Conservation (phyloP, 2,329 filamentous ascomycete species). For the Daldinia sp. region DNA sequence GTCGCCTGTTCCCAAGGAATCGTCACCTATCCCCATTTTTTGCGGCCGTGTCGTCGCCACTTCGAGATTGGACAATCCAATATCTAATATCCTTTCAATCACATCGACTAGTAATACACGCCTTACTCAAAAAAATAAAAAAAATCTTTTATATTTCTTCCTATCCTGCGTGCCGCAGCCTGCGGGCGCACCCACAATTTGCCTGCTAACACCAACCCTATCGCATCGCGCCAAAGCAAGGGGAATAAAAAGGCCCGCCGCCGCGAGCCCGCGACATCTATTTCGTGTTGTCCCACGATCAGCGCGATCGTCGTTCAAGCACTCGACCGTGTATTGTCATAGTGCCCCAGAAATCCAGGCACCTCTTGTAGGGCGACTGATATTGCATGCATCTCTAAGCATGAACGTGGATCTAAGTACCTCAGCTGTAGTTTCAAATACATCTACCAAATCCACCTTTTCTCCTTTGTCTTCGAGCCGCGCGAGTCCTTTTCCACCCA, state of each 20-base stretch:
- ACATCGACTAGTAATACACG: slow-evolving; percentile 33
- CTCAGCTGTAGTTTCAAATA: slow-evolving; percentile 37
- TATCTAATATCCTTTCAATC: slow-evolving; percentile 26
- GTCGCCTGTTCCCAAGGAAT: slow-evolving; percentile 36
- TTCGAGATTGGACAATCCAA: slow-evolving; percentile 35
- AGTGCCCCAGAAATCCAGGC: slow-evolving; percentile 32
- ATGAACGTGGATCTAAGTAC: slow-evolving; percentile 42
- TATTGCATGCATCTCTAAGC: slow-evolving; percentile 41
- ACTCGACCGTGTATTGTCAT: slow-evolving; percentile 26
- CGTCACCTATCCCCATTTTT: slow-evolving; percentile 44
- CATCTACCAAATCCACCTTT: slow-evolving; percentile 37
- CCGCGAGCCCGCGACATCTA: slow-evolving; percentile 32
- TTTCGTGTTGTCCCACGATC: slow-evolving; percentile 39
- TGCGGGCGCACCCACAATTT: slow-evolving; percentile 31
- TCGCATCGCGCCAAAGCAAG: slow-evolving; percentile 29
- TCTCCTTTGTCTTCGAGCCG: slow-evolving; percentile 41
- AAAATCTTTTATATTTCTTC: slow-evolving; percentile 12
- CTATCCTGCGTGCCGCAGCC: slow-evolving; percentile 27
- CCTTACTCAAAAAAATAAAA: slow-evolving; percentile 12
- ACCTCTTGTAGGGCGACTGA: slow-evolving; percentile 34
- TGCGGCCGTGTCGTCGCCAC: slow-evolving; percentile 41
- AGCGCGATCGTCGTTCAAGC: slow-evolving; percentile 44
- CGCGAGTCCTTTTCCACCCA: slow-evolving; percentile 35
- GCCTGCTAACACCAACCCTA: slow-evolving; percentile 18
- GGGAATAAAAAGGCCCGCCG: slow-evolving; percentile 19